phyloP scores from a whole-genome alignment of 257 asterid species.

The Primulina tabacum region DNA sequence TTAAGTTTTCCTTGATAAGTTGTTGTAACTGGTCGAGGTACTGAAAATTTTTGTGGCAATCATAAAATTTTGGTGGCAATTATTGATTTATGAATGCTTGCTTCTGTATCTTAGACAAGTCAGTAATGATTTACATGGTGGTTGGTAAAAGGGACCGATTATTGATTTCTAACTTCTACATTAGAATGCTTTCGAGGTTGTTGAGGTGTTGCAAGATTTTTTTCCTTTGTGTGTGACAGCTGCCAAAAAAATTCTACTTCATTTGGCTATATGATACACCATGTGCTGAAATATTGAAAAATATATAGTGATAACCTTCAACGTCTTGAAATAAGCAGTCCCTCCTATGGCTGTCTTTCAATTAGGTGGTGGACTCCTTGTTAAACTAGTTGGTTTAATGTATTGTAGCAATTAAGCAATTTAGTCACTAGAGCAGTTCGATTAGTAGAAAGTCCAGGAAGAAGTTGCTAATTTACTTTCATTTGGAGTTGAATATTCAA shows the following conservation, averaged over 20 bases:
- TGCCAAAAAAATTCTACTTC: not conserved
- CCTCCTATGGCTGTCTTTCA: not conserved
- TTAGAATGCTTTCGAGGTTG: not conserved
- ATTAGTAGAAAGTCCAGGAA: not conserved
- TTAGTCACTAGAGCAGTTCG: not conserved
- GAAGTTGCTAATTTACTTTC: not conserved
- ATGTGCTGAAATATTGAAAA: not conserved
- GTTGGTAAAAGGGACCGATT: not conserved
- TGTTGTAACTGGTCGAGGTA: slow-evolving; percentile 1
- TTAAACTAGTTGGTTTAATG: too few relatives aligned
- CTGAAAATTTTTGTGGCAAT: not conserved
- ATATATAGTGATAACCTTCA: not conserved
- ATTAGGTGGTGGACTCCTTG: not conserved
- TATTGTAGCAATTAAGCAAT: not conserved
- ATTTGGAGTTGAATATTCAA: too few relatives aligned
- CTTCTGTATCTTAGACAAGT: not conserved
- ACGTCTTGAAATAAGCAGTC: not conserved
- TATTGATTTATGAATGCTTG: slow-evolving; percentile 8
- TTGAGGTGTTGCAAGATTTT: not conserved
- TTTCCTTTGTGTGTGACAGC: not conserved
- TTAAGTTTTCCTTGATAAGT: slow-evolving; percentile 5
- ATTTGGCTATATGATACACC: not conserved
- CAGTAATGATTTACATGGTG: not conserved
- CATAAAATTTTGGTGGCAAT: not conserved
- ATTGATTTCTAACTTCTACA: not conserved